These are phyloP conservation scores for Talaromyces sp. DNA, from an alignment of 2,329 filamentous ascomycete species.

Conservation along the genomic window DNA sequence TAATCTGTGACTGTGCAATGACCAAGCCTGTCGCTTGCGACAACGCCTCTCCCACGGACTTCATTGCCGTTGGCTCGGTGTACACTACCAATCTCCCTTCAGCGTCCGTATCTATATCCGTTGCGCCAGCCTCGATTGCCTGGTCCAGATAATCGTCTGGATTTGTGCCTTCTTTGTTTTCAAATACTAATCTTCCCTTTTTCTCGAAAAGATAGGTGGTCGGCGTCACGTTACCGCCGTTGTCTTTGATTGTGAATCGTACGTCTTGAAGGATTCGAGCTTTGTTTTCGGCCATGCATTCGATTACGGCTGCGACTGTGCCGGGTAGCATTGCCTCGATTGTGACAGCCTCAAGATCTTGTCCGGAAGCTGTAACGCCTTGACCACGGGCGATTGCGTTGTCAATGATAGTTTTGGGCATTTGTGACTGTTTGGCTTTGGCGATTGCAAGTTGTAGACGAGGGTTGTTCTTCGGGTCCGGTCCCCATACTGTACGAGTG, in stretches of 20 bases:
- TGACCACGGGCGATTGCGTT: slow-evolving; percentile 83
- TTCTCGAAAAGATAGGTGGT: slow-evolving; percentile 83
- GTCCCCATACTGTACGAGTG: slow-evolving; percentile 61
- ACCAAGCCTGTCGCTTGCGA: slow-evolving; percentile 61
- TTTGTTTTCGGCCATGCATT: slow-evolving; percentile 81
- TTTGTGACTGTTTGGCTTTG: slow-evolving; percentile 77
- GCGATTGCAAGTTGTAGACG: slow-evolving; percentile 69
- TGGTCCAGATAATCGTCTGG: slow-evolving; percentile 72
- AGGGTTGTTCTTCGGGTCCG: slow-evolving; percentile 70
- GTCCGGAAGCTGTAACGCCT: slow-evolving; percentile 71
- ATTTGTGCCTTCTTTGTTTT: slow-evolving; percentile 53
- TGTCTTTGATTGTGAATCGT: slow-evolving; percentile 65
- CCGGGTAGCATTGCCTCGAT: slow-evolving; percentile 79
- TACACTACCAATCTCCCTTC: slow-evolving; percentile 69
- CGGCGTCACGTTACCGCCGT: slow-evolving; percentile 66
- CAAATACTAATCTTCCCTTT: slow-evolving; percentile 71
- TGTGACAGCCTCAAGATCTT: slow-evolving; percentile 70
- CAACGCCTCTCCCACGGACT: slow-evolving; percentile 62
- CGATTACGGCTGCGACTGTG: slow-evolving; percentile 71
- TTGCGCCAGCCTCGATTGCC: slow-evolving; percentile 78
- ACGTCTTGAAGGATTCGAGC: slow-evolving; percentile 70
- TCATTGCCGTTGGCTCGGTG: slow-evolving; percentile 65
- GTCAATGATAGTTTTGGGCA: slow-evolving; percentile 83
- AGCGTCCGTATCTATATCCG: slow-evolving; percentile 53
- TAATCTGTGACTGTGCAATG: slow-evolving; percentile 71